phyloP scores from a whole-genome alignment of 176 grass and related monocot species.

The Bothriochloa decipiens region DNA sequence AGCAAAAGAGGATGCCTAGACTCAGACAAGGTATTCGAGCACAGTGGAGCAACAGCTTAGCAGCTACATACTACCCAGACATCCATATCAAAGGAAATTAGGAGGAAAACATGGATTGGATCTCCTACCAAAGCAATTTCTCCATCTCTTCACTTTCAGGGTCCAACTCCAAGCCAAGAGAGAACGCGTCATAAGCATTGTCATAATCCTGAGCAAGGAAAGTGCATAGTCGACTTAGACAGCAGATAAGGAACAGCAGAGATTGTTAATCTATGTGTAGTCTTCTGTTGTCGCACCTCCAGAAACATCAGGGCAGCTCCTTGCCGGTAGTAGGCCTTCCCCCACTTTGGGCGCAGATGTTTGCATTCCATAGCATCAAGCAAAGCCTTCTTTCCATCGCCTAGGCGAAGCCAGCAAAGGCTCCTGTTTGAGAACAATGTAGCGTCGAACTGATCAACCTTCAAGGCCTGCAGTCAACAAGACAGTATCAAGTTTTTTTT shows the following conservation, averaged over 20 bases:
- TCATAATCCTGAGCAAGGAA: constrained; percentile 35
- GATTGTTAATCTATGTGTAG: background rate
- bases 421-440: constrained; percentile 55
- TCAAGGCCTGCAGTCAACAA: constrained; percentile 37
- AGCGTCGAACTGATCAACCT: constrained; percentile 32
- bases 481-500: background rate
- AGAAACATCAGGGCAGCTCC: constrained; percentile 49
- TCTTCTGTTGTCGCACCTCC: constrained; percentile 6
- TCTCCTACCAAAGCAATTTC: constrained; percentile 40
- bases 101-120: background rate
- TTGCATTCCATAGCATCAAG: constrained; percentile 37
- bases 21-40: background rate
- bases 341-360: constrained; percentile 32
- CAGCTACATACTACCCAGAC: background rate
- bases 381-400: constrained; percentile 45
- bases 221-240: background rate
- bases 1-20: background rate
- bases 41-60: background rate
- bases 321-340: constrained; percentile 41
- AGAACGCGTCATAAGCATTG: constrained; percentile 8
- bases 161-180: constrained; percentile 25
- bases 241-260: background rate
- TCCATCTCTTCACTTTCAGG: constrained; percentile 49
- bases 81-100: background rate
- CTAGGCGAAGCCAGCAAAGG: constrained; percentile 53